Evolutionary conservation across 1,284 basidiomycete genomes (phyloP), one percentile per base, ranked within the genome.

Genomic region (Polyporus tsugae): DNA sequence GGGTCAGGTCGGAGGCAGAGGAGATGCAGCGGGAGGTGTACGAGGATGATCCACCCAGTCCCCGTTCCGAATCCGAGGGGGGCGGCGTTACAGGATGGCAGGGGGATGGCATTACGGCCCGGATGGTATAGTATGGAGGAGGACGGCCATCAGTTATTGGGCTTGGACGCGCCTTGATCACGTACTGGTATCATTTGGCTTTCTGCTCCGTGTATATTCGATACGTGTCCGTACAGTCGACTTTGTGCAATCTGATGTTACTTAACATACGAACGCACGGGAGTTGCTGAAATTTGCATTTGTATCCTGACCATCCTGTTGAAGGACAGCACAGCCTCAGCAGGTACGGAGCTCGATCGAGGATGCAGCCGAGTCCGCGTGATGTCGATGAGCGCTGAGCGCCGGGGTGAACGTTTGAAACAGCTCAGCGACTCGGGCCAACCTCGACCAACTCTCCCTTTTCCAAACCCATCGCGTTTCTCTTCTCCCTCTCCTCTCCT

Each of bases 401-500:
- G 55, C 55, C 55, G 6, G 35, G 33, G 6, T 38, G 53, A 19
- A 7, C 53, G 53, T 58, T 38, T 38, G 55, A 38, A 35, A 22
- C 55, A 11, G 17, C 33, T 19, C 35, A 35, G 52, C 29, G n/a
- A n/a, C n/a, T n/a, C n/a, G n/a, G n/a, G n/a, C n/a, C n/a, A n/a
- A n/a, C n/a, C n/a, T n/a, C 52, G 29, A 52, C 55, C 55, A 57
- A 22, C 33, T n/a, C 36, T 39, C 38, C 58, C 38, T 60, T 60
- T 41, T 0, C 57, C 35, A 58, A 63, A 49, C 2, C 59, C 70
- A 66, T 64, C 66, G 64, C 66, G 44, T 55, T 67, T 62, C 64
- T 44, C 63, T 46, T 57, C 42, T 53, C 52, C 44, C 67, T n/a
- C 17, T 19, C 66, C 5, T 39, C 33, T 63, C 22, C 60, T 57